A percentile compares a stretch with the other conserved stretches of the same genome.
phyloP scores from a whole-genome alignment of 768 basidiomycete genomes.

The Gautieria morchelliformis region DNA sequence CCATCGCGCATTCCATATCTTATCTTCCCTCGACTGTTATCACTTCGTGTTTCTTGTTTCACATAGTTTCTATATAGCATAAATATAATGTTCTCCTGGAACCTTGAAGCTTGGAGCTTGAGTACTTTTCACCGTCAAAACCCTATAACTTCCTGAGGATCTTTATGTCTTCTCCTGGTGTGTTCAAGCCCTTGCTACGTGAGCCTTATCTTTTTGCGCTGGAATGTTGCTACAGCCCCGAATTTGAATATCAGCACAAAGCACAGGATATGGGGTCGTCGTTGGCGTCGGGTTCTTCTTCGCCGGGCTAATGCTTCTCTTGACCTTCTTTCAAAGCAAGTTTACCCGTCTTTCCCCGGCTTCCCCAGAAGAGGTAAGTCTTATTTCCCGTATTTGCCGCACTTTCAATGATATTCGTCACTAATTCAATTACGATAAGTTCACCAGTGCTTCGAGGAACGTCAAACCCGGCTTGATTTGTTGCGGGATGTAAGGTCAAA shows the following conservation, averaged over 20 bases:
- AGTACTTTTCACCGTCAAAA: too few species aligned
- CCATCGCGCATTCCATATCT: too few species aligned
- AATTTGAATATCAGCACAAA: conserved; percentile 23
- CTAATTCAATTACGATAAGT: background rate
- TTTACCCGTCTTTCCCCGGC: conserved; percentile 36
- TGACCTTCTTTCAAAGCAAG: conserved; percentile 36
- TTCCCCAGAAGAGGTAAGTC: conserved; percentile 37
- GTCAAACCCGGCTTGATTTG: conserved; percentile 43
- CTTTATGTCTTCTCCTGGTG: background rate
- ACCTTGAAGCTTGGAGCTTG: too few species aligned
- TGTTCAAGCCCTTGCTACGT: background rate
- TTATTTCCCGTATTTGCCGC: background rate
- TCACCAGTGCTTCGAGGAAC: conserved; percentile 35
- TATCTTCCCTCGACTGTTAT: background rate
- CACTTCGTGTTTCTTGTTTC: background rate
- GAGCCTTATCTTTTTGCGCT: background rate
- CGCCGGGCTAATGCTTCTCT: conserved; percentile 34
- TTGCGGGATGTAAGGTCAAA: conserved; percentile 33
- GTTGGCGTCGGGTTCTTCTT: conserved; percentile 45
- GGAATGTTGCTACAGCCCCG: background rate
- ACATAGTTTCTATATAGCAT: background rate
- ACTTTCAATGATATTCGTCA: background rate
- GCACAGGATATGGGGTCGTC: conserved; percentile 42
- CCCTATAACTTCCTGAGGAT: background rate
- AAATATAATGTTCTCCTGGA: background rate